phyloP scores from a whole-genome alignment of 1,139 yeast species.

The Debaryomyces singareniensis region DNA sequence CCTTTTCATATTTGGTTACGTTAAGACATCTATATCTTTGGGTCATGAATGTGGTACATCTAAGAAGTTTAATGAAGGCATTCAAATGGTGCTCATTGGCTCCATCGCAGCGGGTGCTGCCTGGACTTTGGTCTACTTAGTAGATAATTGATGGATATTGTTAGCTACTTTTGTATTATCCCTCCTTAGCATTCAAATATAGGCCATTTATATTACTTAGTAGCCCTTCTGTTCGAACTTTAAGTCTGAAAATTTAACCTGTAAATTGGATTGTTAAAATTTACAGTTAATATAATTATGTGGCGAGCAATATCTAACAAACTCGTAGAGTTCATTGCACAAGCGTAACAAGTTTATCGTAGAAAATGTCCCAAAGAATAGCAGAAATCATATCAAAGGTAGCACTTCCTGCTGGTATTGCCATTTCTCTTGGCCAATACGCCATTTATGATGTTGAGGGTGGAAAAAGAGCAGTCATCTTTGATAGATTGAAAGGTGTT shows the following conservation, averaged over 20 bases:
- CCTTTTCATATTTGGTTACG: slow-evolving; percentile 77
- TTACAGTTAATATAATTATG: no score
- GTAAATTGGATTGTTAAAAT: no score
- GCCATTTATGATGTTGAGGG: slow-evolving; percentile 92
- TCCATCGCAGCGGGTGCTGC: slow-evolving; percentile 97
- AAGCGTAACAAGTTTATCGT: no score
- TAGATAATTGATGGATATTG: slow-evolving; percentile 35
- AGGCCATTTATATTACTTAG: no score
- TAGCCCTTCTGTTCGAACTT: no score
- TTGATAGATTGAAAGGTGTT: slow-evolving; percentile 88
- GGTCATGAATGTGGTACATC: slow-evolving; percentile 63
- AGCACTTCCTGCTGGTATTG: slow-evolving; percentile 67
- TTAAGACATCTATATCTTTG: slow-evolving; percentile 79
- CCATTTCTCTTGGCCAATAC: slow-evolving; percentile 60
- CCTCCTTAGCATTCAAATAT: no score
- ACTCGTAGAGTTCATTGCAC: no score
- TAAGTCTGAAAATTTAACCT: no score
- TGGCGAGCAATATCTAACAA: no score
- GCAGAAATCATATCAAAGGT: slow-evolving; percentile 38
- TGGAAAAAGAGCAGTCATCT: slow-evolving; percentile 91
- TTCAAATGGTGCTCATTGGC: slow-evolving; percentile 89
- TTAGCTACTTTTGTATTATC: neutral
- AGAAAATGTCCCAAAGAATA: slow-evolving; percentile 30
- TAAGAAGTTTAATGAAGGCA: slow-evolving; percentile 69
- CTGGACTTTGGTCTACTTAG: slow-evolving; percentile 80